These are phyloP conservation scores for Serpula lacrymans DNA, from an alignment of 768 basidiomycete species.

Conservation along the genomic window DNA sequence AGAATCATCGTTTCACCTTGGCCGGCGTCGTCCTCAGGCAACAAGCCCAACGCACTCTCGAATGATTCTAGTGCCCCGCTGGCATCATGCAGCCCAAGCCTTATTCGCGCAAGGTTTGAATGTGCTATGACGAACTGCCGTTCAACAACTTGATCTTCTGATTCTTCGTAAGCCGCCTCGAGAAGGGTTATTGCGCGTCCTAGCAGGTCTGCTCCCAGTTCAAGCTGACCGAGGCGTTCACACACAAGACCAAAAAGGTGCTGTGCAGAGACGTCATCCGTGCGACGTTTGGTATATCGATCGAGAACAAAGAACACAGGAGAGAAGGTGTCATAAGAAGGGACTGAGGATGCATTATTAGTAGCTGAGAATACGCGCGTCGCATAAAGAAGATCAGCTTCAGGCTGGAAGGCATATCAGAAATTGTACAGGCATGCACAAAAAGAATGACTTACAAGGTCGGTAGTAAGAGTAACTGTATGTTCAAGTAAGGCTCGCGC, in stretches of 20 bases:
- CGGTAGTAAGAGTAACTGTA: conserved; percentile 55
- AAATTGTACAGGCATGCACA: neutral
- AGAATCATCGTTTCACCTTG: conserved; percentile 37
- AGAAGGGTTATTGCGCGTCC: conserved; percentile 63
- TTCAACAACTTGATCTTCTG: conserved; percentile 78
- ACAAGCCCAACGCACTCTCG: conserved; percentile 66
- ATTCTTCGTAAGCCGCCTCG: conserved; percentile 86
- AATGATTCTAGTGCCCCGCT: conserved; percentile 64
- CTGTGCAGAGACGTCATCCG: conserved; percentile 68
- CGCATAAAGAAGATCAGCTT: conserved; percentile 78
- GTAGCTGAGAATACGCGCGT: conserved; percentile 49
- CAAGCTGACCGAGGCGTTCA: conserved; percentile 74
- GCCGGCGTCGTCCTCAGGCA: conserved; percentile 45
- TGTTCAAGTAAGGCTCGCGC: conserved; percentile 71
- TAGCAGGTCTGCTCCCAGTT: conserved; percentile 56
- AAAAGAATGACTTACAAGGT: conserved; percentile 48
- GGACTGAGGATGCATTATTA: conserved; percentile 17
- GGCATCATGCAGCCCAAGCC: conserved; percentile 58
- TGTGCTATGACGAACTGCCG: conserved; percentile 78
- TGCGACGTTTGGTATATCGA: conserved; percentile 66
- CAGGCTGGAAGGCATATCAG: conserved; percentile 48
- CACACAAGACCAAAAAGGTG: conserved; percentile 85
- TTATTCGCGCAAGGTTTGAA: conserved; percentile 73
- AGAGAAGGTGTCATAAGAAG: conserved; percentile 49
- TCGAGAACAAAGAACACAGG: conserved; percentile 80